phyloP scores from a whole-genome alignment of 192 early-diverging fungal genomes.

The Coemansia umbellata region DNA sequence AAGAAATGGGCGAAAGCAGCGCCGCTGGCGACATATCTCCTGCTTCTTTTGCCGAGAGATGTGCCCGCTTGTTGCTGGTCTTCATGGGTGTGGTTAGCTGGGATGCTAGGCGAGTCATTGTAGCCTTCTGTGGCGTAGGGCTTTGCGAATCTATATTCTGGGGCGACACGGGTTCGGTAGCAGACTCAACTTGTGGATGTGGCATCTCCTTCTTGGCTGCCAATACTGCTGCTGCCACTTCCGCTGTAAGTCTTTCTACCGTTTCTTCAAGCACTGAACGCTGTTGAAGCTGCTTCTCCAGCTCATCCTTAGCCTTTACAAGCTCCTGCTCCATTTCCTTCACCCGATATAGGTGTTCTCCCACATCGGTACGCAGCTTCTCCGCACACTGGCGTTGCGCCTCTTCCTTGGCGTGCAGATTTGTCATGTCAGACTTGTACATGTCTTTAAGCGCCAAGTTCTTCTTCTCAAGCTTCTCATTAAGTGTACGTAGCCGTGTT shows the following conservation, averaged over 20 bases:
- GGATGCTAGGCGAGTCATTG: slow-evolving; percentile 17
- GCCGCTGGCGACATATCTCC: slow-evolving; percentile 9
- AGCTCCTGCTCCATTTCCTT: slow-evolving; percentile 10
- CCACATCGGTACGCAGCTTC: slow-evolving; percentile 15
- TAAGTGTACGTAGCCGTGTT: slow-evolving; percentile 10
- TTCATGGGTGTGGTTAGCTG: slow-evolving; percentile 24
- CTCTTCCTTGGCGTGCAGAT: slow-evolving; percentile 37
- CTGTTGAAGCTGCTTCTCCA: slow-evolving; percentile 14
- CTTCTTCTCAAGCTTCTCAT: slow-evolving; percentile 45
- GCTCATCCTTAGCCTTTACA: slow-evolving; percentile 9
- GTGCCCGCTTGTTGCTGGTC: slow-evolving; percentile 19
- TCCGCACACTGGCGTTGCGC: slow-evolving; percentile 37
- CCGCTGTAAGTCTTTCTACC: not conserved
- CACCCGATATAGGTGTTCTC: not conserved
- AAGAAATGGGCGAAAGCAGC: slow-evolving; percentile 31
- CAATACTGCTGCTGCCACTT: not conserved
- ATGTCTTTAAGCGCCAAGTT: slow-evolving; percentile 35
- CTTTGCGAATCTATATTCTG: not conserved
- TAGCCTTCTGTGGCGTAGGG: slow-evolving; percentile 2
- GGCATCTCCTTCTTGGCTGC: not conserved
- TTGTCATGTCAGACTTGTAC: slow-evolving; percentile 39
- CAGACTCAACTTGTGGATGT: not conserved
- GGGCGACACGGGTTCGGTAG: not conserved
- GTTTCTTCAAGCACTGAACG: slow-evolving; percentile 9
- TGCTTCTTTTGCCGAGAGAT: not conserved